Conservation (phyloP, 352 stramenopile species). For the Phytopythium litorale region DNA sequence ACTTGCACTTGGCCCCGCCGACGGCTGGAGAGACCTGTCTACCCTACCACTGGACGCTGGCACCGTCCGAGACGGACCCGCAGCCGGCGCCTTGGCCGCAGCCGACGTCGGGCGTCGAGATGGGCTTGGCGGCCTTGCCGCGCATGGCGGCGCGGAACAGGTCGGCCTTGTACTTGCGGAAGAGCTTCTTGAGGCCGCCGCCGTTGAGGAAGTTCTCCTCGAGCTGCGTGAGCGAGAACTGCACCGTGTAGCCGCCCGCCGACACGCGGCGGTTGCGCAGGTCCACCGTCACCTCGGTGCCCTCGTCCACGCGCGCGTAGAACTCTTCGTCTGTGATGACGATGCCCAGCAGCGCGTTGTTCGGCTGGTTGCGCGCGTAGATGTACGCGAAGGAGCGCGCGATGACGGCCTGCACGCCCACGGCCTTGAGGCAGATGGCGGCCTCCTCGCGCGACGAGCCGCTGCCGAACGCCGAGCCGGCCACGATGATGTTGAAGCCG, state of each 20-base stretch:
- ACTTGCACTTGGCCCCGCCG: background rate
- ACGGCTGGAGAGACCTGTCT: background rate
- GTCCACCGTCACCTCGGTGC: constrained; percentile 66
- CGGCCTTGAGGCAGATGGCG: constrained; percentile 76
- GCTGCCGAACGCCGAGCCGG: constrained; percentile 65
- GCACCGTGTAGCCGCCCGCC: constrained; percentile 53
- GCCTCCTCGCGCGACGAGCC: constrained; percentile 79
- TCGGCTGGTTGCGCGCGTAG: constrained; percentile 81
- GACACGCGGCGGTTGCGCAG: constrained; percentile 62
- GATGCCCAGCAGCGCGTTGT: constrained; percentile 79
- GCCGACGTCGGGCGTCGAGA: constrained; percentile 53
- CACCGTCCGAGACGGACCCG: background rate
- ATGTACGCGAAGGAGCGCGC: constrained; percentile 87
- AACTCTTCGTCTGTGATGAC: constrained; percentile 81
- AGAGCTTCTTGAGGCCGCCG: constrained; percentile 68
- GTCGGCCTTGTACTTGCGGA: constrained; percentile 83
- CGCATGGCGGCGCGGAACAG: constrained; percentile 77
- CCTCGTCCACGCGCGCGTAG: constrained; percentile 63
- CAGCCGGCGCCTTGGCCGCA: constrained; percentile 35
- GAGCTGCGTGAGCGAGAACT: constrained; percentile 69
- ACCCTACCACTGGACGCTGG: constrained; percentile 22
- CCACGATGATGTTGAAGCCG: constrained; percentile 80
- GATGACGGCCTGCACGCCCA: constrained; percentile 77
- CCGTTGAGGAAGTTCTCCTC: constrained; percentile 81
- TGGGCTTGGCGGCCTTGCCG: constrained; percentile 56